Evolutionary conservation across 2,329 filamentous ascomycete species (phyloP).

Genomic region (Zymoseptoria ardabiliae): DNA sequence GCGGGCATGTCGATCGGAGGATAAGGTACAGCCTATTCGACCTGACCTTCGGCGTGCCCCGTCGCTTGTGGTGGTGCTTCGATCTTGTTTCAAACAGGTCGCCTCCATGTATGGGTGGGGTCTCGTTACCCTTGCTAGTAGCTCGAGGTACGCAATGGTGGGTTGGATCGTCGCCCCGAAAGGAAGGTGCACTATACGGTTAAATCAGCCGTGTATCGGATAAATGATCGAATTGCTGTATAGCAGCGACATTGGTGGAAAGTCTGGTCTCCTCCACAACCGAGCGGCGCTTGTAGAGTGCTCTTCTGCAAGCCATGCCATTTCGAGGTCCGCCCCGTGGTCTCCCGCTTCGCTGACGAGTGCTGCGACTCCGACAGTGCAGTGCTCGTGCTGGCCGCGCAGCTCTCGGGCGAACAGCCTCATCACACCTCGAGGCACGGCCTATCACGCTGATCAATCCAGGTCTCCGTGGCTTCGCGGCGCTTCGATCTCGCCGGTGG

Average conservation of each 20-base stretch:
- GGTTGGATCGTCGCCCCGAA: neutral
- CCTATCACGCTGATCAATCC: too few species aligned
- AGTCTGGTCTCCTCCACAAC: neutral
- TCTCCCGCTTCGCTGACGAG: neutral
- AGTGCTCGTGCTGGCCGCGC: neutral
- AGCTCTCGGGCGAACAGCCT: neutral
- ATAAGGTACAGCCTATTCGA: neutral
- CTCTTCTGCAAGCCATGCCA: neutral
- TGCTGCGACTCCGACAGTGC: too few species aligned
- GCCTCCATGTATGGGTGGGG: neutral
- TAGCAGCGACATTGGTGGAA: neutral
- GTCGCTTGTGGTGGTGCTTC: neutral
- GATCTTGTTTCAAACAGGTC: neutral
- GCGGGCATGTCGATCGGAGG: neutral
- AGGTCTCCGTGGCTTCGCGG: too few species aligned
- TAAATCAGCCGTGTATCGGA: neutral
- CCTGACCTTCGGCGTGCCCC: neutral
- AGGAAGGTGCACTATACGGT: neutral
- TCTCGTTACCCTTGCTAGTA: neutral
- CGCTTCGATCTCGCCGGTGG: neutral
- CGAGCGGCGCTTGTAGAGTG: neutral
- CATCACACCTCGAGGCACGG: neutral
- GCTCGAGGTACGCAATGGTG: neutral
- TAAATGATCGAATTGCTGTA: neutral
- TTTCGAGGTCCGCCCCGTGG: neutral